Evolutionary conservation across 2,329 filamentous ascomycete genomes (phyloP), one percentile per base, ranked within the genome.

Genomic region (Trichoderma oligosporum): DNA sequence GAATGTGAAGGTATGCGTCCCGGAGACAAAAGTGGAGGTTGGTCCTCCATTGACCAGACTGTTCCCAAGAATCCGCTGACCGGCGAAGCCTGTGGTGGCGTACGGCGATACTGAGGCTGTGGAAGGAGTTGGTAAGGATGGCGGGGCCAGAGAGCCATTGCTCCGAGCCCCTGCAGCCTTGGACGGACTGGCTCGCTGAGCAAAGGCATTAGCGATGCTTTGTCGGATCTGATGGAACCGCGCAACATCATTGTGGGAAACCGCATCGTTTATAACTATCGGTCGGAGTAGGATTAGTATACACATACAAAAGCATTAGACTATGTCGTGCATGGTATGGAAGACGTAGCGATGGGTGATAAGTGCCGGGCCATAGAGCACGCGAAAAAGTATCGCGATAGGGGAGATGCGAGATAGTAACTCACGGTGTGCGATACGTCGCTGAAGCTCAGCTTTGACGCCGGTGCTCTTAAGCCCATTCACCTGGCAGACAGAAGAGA

Each of bases 371-470:
- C n/a, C 4, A n/a, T n/a, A 25, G 22, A 38, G 33, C 24, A 49
- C 35, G 54, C 44, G 44, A 31, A 36, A 42, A n/a, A 20, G 20
- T 7, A 31, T 35, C 41, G 52, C 52, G 35, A 44, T 12, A 4
- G 11, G 16, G 38, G 20, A 12, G 16, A 44, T n/a, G 39, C 38
- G 16, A 54, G 22, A 3, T n/a, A 33, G 54, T 54, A 35, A 84
- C 89, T 73, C 79, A 97, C 94, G 82, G 59, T 83, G 78, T 61
- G 87, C 83, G 60, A 97, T 88, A 66, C 93, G 86, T 58, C 77
- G 76, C 73, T 96, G 91, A 59, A 97, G 77, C 39, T 88, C 82
- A 31, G 85, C 83, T 78, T 99, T 99, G 66, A 94, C 87, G 18
- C 94, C 94, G 25, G 87, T 89, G 60, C 89, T 87, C 63, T 83